These are phyloP conservation scores for Obba rivulosa DNA, from an alignment of 768 basidiomycete genomes.

Conservation along the genomic window DNA sequence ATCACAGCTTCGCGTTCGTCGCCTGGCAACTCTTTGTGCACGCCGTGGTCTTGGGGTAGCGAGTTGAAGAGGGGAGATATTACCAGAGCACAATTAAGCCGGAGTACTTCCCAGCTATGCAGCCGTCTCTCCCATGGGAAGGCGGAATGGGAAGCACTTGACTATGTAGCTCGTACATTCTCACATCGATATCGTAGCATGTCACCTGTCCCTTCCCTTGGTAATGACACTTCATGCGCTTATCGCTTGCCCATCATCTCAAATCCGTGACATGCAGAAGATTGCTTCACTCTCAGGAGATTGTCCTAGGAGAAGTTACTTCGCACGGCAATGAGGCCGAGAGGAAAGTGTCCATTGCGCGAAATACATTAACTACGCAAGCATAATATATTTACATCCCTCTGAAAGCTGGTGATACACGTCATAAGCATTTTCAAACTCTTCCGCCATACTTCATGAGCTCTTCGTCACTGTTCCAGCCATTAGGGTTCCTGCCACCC, in stretches of 20 bases:
- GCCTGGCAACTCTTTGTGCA: slow-evolving; percentile 50
- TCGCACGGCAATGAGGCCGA: no score
- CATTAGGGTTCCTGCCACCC: neutral
- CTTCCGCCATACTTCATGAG: neutral
- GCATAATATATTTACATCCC: no score
- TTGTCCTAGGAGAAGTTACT: no score
- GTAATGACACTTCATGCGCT: no score
- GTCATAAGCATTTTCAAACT: neutral
- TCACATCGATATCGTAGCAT: no score
- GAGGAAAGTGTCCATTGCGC: no score
- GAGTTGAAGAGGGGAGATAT: slow-evolving; percentile 39
- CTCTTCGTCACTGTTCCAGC: neutral
- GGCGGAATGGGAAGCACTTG: slow-evolving; percentile 56
- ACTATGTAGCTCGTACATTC: slow-evolving; percentile 68
- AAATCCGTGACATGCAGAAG: no score
- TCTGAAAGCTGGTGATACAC: no score
- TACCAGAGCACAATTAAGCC: slow-evolving; percentile 70
- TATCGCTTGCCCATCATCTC: no score
- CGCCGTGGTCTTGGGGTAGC: slow-evolving; percentile 43
- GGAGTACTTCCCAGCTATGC: slow-evolving; percentile 53
- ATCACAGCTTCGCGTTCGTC: slow-evolving; percentile 31
- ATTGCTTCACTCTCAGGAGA: no score
- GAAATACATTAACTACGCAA: no score
- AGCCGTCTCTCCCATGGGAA: slow-evolving; percentile 31
- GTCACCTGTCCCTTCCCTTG: no score